phyloP scores from a whole-genome alignment of 805 yeast genomes.

The Yarrowia bubula region DNA sequence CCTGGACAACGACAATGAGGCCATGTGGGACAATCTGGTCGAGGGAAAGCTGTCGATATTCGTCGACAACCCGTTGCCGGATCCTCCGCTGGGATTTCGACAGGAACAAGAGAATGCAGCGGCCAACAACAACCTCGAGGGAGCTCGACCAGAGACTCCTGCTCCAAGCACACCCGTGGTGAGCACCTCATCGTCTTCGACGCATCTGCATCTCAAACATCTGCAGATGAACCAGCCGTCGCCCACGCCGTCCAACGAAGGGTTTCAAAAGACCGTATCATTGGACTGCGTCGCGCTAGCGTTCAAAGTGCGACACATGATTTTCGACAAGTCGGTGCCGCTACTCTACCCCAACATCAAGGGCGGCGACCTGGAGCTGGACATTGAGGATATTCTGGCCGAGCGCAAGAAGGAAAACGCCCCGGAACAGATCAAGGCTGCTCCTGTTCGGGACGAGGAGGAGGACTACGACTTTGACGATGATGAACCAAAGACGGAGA shows the following conservation, averaged over 20 bases:
- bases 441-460: constrained; percentile 34
- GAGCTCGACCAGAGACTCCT: constrained; percentile 8
- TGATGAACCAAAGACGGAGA: constrained; percentile 35
- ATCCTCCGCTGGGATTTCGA: constrained; percentile 18
- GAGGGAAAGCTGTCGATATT: constrained; percentile 19
- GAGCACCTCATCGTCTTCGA: constrained; percentile 16
- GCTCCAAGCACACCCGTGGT: constrained; percentile 19
- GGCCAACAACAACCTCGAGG: constrained; percentile 7
- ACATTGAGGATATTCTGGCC: constrained; percentile 2
- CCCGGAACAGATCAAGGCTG: not conserved
- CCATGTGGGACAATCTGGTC: constrained; percentile 22
- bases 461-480: constrained; percentile 45
- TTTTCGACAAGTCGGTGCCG: constrained; percentile 40
- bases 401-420: not conserved
- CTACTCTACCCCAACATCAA: constrained; percentile 34
- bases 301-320: constrained; percentile 44
- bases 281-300: constrained; percentile 41
- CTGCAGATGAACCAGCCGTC: constrained; percentile 16
- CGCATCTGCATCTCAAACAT: constrained; percentile 21
- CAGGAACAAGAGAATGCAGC: constrained; percentile 20
- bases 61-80: constrained; percentile 23
- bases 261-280: constrained; percentile 16
- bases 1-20: constrained; percentile 4
- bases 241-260: constrained; percentile 21
- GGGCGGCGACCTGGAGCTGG: constrained; percentile 18